These are phyloP conservation scores for Meredithiella fracta DNA, from an alignment of 2,329 filamentous ascomycete genomes.

Conservation along the genomic window DNA sequence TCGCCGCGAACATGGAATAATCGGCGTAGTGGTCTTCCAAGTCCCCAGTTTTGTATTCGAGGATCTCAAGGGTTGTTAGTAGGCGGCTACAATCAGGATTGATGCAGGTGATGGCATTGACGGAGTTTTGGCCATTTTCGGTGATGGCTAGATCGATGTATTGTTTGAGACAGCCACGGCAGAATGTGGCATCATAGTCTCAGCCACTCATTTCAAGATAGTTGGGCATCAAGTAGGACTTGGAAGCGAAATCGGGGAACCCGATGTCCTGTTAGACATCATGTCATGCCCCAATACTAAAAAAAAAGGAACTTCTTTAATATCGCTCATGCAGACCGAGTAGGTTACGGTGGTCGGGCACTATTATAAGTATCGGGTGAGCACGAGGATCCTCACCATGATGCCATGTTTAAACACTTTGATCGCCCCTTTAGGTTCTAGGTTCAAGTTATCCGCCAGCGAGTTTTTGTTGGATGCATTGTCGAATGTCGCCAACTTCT, in stretches of 20 bases:
- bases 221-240: background rate
- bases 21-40: background rate
- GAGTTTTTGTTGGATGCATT: background rate
- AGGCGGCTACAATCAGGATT: background rate
- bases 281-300: no score
- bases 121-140: background rate
- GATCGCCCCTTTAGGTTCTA: no score
- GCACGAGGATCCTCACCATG: slow-evolving; percentile 1
- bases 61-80: slow-evolving; percentile 2
- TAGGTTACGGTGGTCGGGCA: background rate
- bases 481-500: background rate
- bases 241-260: background rate
- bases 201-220: background rate
- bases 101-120: background rate
- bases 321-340: slow-evolving; percentile 2
- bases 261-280: slow-evolving; percentile 1
- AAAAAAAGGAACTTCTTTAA: slow-evolving; percentile 5
- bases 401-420: background rate
- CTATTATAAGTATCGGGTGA: slow-evolving; percentile 3
- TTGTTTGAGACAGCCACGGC: background rate
- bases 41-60: background rate
- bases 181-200: slow-evolving; percentile 1
- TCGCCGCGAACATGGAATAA: background rate
- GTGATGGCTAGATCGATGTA: background rate
- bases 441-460: no score